phyloP scores from a whole-genome alignment of 2,329 filamentous ascomycete genomes.

The Herpotrichia juniperi region DNA sequence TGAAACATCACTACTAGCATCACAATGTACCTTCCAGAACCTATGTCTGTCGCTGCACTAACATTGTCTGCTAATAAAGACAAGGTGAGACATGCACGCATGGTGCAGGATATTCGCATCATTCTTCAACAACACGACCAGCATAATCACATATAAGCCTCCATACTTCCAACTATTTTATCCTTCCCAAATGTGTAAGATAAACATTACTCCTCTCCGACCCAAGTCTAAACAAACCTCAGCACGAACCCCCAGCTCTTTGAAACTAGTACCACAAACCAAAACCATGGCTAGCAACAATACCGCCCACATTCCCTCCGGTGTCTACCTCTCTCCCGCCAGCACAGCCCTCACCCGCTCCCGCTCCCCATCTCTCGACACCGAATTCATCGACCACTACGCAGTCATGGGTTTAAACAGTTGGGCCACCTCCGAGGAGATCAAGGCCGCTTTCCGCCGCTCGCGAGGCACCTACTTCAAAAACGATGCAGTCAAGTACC shows the following conservation, averaged over 20 bases:
- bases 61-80: not conserved
- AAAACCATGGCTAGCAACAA: not conserved
- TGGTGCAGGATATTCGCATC: conserved; percentile 2
- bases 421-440: conserved; percentile 34
- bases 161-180: not conserved
- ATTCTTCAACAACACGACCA: not conserved
- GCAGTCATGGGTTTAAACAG: conserved; percentile 28
- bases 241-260: not conserved
- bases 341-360: not conserved
- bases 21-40: no score
- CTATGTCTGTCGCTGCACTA: no score
- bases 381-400: conserved; percentile 37
- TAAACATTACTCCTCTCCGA: not conserved
- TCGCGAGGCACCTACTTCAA: conserved; percentile 36
- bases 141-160: not conserved
- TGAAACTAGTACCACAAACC: not conserved
- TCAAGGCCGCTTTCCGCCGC: conserved; percentile 33
- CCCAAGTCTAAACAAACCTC: not conserved
- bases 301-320: conserved; percentile 2
- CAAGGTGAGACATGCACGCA: conserved; percentile 15
- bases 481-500: conserved; percentile 35
- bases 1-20: no score
- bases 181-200: not conserved
- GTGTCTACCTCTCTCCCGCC: conserved; percentile 8
- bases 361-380: not conserved